A percentile compares a stretch with the other conserved stretches of the same genome.
Evolutionary conservation across 768 basidiomycete genomes (phyloP).

Genomic region (Tylopilus sp.): DNA sequence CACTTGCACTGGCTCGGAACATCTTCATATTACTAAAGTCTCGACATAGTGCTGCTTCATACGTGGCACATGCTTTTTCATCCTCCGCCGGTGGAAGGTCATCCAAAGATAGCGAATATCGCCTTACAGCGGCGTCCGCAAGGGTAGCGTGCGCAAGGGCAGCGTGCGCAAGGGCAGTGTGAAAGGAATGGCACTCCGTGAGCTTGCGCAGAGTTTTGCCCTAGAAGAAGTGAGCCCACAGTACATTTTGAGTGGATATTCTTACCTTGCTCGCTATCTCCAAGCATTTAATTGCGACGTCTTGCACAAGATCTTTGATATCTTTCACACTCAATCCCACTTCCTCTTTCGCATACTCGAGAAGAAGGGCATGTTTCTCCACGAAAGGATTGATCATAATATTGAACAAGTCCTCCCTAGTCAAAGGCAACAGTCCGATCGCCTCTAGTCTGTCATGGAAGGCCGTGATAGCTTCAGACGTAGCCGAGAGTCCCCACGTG

Average conservation of each 20-base stretch:
- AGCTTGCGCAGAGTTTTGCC: slow-evolving; percentile 66
- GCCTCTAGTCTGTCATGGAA: slow-evolving; percentile 52
- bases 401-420: slow-evolving; percentile 54
- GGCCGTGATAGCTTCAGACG: slow-evolving; percentile 24
- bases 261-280: slow-evolving; percentile 53
- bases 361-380: slow-evolving; percentile 48
- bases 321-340: slow-evolving; percentile 44
- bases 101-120: slow-evolving; percentile 50
- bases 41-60: slow-evolving; percentile 51
- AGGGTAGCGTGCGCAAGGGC: slow-evolving; percentile 47
- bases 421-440: slow-evolving; percentile 53
- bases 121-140: slow-evolving; percentile 42
- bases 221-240: slow-evolving; percentile 31
- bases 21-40: slow-evolving; percentile 42
- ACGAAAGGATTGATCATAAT: slow-evolving; percentile 69
- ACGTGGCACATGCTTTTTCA: slow-evolving; percentile 40
- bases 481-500: slow-evolving; percentile 25
- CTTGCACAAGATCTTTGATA: slow-evolving; percentile 46
- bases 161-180: slow-evolving; percentile 38
- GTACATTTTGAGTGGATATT: not conserved
- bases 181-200: slow-evolving; percentile 46
- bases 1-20: slow-evolving; percentile 19
- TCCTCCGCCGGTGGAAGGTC: slow-evolving; percentile 56
- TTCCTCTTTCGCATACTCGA: slow-evolving; percentile 46
- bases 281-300: slow-evolving; percentile 58